Base-by-base conservation (phyloP, 177 flowering plant genomes). In the Vitis hybrid region DNA sequence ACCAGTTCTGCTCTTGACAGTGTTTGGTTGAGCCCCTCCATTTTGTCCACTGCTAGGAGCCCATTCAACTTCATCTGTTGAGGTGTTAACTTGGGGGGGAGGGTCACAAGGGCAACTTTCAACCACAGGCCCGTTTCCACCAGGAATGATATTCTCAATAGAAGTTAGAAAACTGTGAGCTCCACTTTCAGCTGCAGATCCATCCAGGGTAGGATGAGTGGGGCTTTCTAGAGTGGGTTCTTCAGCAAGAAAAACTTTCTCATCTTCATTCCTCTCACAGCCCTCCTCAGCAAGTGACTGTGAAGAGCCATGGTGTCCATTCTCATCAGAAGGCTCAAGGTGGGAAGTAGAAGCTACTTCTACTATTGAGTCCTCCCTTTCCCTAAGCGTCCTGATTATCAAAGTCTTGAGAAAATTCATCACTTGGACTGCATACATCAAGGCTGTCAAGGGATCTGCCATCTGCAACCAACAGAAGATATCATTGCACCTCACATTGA, bases 381-480 rank as follows among this genome's bases (percentile, higher is more conserved):
- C 98, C 70, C 74, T 78, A 18, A 94, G 76, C 6, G 83, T 87
- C 76, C 68, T 90, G 12, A 76, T 69, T 18, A 94, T 85, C 54
- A 94, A 89, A 31, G 85, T 91, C 85, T 83, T 93, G 52, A 94
- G 92, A 74, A 94, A 93, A 74, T 94, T 94, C 98, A 93, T 94
- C 71, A 94, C 98, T 87, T 94, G 94, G 58, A 94, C 98, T 1
- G 98, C 98, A 76, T 93, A 89, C 97, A 91, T 93, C 81, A 94
- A 65, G 57, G 99, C 98, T 48, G 96, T 91, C 78, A 94, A 83
- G 59, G 99, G 99, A 82, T 94, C 99, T 11, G 86, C 86, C 98
- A 94, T 93, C 98, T 94, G 87, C 85, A 85, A 75, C 26, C 14
- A 45, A 76, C 6, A 50, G 14, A 49, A 68, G 29, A 5, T 3